Percentiles rank a stretch among this genome's conserved stretches.
Conservation (phyloP, 306 rosid species). For the Datisca glomerata region DNA sequence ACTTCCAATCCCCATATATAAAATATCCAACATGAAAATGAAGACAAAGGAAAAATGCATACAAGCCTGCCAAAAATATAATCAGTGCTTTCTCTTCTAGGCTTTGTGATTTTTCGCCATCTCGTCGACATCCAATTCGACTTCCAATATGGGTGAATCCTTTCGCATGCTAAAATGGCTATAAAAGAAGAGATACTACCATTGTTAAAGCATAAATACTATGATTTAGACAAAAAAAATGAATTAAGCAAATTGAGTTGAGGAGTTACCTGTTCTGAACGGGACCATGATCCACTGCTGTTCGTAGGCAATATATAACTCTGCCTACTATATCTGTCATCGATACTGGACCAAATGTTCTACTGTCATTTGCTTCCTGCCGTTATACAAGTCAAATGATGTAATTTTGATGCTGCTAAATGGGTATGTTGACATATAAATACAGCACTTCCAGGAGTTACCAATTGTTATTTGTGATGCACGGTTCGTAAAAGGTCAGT, state of each 20-base stretch:
- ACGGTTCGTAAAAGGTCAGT: too few species aligned
- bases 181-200: conserved; percentile 16
- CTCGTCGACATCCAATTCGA: conserved; percentile 83
- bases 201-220: too few species aligned
- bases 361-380: conserved; percentile 92
- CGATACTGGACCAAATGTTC: conserved; percentile 81
- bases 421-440: too few species aligned
- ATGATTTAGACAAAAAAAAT: too few species aligned
- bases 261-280: conserved; percentile 66
- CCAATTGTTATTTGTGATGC: too few species aligned
- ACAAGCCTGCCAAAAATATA: conserved; percentile 19
- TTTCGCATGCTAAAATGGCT: conserved; percentile 52
- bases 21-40: conserved; percentile 15
- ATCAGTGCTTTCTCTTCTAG: conserved; percentile 19
- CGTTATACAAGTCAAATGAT: conserved; percentile 15
- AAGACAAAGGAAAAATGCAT: conserved; percentile 16
- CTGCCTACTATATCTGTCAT: conserved; percentile 82
- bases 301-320: conserved; percentile 76
- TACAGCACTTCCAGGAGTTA: neutral
- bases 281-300: conserved; percentile 93
- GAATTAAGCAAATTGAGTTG: conserved; percentile 5
- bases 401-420: too few species aligned
- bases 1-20: neutral
- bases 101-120: conserved; percentile 72
- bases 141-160: conserved; percentile 65